A percentile compares a stretch with the other conserved stretches of the same genome.
Evolutionary conservation across 2,329 filamentous ascomycete genomes (phyloP).

Genomic region (Sarocladium kiliense): DNA sequence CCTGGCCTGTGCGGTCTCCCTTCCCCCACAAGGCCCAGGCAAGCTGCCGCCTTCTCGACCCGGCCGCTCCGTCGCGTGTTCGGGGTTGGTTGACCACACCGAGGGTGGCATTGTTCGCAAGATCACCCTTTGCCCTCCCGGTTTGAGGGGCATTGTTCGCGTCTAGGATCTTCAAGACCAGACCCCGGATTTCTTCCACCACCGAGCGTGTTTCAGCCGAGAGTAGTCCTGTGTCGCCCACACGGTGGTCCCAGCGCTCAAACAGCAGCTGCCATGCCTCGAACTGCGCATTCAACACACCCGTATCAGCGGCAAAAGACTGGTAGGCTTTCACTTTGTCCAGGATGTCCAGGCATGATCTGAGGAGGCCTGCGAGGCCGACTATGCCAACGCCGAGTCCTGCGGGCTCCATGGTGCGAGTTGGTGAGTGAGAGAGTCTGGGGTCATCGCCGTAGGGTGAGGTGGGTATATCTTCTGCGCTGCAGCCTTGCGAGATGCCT

Average conservation of each 20-base stretch:
- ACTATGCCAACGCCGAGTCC: constrained; percentile 15
- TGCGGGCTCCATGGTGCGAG: constrained; percentile 3
- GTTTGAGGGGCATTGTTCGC: not conserved
- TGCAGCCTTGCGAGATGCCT: too few relatives aligned
- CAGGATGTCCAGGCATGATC: constrained; percentile 16
- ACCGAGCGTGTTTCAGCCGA: not conserved
- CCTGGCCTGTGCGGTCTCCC: constrained; percentile 8
- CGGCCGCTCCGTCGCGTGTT: not conserved
- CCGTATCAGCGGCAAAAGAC: constrained; percentile 12
- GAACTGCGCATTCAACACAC: constrained; percentile 12
- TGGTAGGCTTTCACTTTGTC: constrained; percentile 14
- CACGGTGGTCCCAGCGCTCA: constrained; percentile 16
- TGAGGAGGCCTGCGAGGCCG: constrained; percentile 15
- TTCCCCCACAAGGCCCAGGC: constrained; percentile 14
- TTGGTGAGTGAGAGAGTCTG: too few relatives aligned
- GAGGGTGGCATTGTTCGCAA: not conserved
- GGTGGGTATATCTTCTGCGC: too few relatives aligned
- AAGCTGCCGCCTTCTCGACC: constrained; percentile 10
- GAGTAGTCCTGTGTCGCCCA: constrained; percentile 12
- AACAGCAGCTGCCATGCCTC: constrained; percentile 13
- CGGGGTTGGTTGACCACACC: not conserved
- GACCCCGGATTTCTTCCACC: not conserved
- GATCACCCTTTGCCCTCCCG: too few relatives aligned
- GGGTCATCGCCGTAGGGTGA: too few relatives aligned
- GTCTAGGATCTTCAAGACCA: not conserved